Evolutionary conservation across 116 monocot species (phyloP).

Genomic region (Cymodocea nodosa): DNA sequence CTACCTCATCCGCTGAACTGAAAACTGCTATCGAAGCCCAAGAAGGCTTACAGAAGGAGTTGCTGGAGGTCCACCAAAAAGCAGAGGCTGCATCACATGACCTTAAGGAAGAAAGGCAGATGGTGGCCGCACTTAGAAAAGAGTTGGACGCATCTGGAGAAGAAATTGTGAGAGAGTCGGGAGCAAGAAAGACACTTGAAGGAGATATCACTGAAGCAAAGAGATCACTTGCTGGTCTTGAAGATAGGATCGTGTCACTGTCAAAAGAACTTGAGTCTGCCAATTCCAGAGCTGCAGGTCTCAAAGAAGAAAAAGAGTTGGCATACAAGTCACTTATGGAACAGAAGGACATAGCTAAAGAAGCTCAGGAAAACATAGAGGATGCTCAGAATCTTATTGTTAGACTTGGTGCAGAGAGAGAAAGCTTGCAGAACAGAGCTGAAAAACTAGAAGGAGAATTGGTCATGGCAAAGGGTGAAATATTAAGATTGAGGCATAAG

Average conservation of each 20-base stretch:
- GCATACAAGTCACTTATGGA: constrained; percentile 39
- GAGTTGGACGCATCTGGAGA: constrained; percentile 43
- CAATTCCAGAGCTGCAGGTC: constrained; percentile 20
- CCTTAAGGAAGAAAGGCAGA: constrained; percentile 47
- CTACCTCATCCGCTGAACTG: constrained; percentile 29
- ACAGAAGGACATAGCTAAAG: constrained; percentile 37
- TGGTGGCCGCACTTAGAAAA: constrained; percentile 33
- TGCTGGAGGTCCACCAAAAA: constrained; percentile 44
- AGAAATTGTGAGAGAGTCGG: constrained; percentile 37
- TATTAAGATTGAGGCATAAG: constrained; percentile 44
- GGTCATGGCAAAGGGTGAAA: constrained; percentile 69
- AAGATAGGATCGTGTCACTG: constrained; percentile 36
- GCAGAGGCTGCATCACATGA: constrained; percentile 27
- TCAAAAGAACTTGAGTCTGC: constrained; percentile 51
- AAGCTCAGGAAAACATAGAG: constrained; percentile 59
- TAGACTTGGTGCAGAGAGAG: constrained; percentile 52
- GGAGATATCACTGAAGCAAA: constrained; percentile 61
- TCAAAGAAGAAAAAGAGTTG: constrained; percentile 70
- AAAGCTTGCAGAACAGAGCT: constrained; percentile 38
- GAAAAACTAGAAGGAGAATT: constrained; percentile 69
- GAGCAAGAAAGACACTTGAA: constrained; percentile 47
- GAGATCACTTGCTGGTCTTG: constrained; percentile 66
- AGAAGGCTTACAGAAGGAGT: constrained; percentile 47
- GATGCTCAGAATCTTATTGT: constrained; percentile 63
- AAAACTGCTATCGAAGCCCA: constrained; percentile 26